phyloP scores from a whole-genome alignment of 2,329 filamentous ascomycete species.

The Beauveria australis region DNA sequence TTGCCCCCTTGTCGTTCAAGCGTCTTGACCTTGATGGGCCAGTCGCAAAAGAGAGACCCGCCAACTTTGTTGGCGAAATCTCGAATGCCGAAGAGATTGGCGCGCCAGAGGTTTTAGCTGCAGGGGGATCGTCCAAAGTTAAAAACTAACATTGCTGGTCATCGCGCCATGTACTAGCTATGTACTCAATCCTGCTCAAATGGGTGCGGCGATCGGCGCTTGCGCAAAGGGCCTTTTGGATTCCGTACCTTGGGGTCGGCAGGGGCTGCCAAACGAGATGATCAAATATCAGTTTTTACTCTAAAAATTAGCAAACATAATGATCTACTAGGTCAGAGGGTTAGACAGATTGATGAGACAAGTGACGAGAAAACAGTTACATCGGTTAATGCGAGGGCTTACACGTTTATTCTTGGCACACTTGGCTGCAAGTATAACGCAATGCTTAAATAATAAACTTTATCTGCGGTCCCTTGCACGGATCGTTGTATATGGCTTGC shows the following conservation, averaged over 20 bases:
- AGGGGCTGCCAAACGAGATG: no score
- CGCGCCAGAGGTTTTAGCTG: not conserved
- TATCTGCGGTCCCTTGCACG: not conserved
- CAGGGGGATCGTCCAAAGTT: not conserved
- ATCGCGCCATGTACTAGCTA: not conserved
- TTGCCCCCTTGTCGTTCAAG: not conserved
- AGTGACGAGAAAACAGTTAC: no score
- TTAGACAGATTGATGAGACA: no score
- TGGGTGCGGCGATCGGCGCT: not conserved
- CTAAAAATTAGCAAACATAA: no score
- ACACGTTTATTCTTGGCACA: not conserved
- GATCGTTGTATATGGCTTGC: not conserved
- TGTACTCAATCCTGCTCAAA: constrained; percentile 7
- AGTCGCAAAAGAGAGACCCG: not conserved
- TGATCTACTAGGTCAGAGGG: no score
- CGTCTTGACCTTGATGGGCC: constrained; percentile 5
- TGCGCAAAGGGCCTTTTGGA: not conserved
- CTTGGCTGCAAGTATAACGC: no score
- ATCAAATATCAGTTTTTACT: no score
- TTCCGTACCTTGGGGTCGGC: not conserved
- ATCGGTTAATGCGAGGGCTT: not conserved
- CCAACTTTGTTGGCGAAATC: not conserved
- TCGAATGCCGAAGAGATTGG: constrained; percentile 5
- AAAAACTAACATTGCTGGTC: not conserved
- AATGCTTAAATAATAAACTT: no score